Evolutionary conservation across 176 grass and related monocot species (phyloP).

Genomic region (Paspalum notatum): DNA sequence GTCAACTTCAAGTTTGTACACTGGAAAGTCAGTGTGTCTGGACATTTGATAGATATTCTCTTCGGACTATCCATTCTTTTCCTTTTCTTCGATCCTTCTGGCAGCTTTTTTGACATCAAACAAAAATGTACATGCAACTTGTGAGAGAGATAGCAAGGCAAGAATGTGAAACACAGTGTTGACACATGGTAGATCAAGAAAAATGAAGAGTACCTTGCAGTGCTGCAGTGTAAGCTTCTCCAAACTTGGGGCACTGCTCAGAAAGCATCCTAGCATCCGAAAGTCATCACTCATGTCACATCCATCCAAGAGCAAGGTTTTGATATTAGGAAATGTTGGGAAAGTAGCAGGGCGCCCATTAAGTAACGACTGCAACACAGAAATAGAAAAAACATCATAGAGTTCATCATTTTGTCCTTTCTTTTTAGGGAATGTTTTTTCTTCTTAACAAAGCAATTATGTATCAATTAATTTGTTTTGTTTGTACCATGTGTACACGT

Average conservation of each 20-base stretch:
- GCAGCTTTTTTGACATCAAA: conserved; percentile 22
- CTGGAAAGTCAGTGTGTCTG: background rate
- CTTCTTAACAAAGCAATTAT: background rate
- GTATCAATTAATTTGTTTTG: background rate
- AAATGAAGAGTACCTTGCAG: conserved; percentile 10
- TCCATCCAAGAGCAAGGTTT: background rate
- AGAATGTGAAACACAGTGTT: background rate
- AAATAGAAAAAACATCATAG: background rate
- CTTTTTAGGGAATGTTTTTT: background rate
- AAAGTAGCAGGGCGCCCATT: background rate
- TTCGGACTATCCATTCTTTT: background rate
- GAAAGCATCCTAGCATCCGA: background rate
- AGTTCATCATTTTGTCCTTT: no score
- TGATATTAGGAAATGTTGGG: conserved; percentile 24
- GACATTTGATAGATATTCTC: background rate
- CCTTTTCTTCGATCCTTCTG: conserved; percentile 17
- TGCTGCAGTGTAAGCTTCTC: conserved; percentile 38
- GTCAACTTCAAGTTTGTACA: conserved; percentile 35
- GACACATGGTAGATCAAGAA: conserved; percentile 6
- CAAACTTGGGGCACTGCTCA: conserved; percentile 11
- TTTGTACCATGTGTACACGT: background rate
- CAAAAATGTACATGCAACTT: background rate
- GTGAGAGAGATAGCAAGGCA: background rate
- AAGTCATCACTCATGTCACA: conserved; percentile 19
- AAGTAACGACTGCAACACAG: background rate